A percentile compares a stretch with the other conserved stretches of the same genome.
Evolutionary conservation across 73 alveolate species (phyloP).

Genomic region (Paramecium sonneborni): DNA sequence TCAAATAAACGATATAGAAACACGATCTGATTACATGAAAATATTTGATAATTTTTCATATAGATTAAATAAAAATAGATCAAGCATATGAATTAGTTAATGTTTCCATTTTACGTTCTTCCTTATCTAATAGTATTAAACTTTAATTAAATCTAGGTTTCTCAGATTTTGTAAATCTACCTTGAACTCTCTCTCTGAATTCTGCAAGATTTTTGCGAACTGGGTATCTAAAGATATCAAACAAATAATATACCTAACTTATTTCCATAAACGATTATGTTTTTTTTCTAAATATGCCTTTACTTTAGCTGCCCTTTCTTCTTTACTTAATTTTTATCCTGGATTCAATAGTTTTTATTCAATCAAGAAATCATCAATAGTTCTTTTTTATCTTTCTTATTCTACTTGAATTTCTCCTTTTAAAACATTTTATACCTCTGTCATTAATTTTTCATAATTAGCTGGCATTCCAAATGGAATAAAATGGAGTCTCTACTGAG

Average conservation of each 20-base stretch:
- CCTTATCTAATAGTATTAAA: neutral
- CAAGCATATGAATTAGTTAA: neutral
- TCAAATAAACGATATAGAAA: too few relatives aligned
- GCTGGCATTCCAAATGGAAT: conserved; percentile 37
- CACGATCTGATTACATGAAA: too few relatives aligned
- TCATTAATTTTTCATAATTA: neutral
- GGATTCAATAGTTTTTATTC: neutral
- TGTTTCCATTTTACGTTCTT: neutral
- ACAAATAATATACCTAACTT: neutral
- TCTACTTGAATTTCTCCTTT: neutral
- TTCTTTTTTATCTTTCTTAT: neutral
- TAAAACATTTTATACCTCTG: neutral
- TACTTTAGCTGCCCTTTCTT: neutral
- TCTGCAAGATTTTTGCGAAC: neutral
- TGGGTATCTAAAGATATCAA: neutral
- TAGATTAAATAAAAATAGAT: neutral
- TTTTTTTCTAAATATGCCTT: neutral
- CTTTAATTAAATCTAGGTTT: neutral
- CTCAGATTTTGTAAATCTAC: neutral
- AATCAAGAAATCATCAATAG: neutral
- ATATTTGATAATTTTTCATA: too few relatives aligned
- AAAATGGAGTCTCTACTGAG: neutral
- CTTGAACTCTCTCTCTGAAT: neutral
- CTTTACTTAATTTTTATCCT: neutral
- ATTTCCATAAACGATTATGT: neutral